These are phyloP conservation scores for Nevesoporus exiguus DNA, from an alignment of 768 basidiomycete species.

Conservation along the genomic window DNA sequence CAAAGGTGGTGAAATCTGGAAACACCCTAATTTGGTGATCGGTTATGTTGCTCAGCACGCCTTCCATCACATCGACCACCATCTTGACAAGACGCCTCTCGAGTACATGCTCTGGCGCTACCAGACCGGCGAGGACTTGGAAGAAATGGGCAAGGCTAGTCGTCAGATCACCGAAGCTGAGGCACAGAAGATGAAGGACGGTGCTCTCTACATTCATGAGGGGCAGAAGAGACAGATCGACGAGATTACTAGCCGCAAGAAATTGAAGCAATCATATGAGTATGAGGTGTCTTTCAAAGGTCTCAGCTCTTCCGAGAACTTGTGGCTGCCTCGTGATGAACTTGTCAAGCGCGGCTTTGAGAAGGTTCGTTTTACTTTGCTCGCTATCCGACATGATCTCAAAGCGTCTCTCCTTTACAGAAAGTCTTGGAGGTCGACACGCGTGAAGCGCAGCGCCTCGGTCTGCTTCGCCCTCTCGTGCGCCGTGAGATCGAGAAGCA, in stretches of 20 bases:
- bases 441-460: constrained; percentile 93
- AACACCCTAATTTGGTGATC: constrained; percentile 99
- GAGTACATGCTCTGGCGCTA: constrained; percentile 99
- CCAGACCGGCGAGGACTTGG: constrained; percentile 98
- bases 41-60: constrained; percentile 99
- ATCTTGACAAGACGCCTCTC: constrained; percentile 97
- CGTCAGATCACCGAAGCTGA: constrained; percentile 88
- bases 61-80: constrained; percentile 98
- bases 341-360: constrained; percentile 98
- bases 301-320: constrained; percentile 94
- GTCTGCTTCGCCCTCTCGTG: constrained; percentile 93
- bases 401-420: constrained; percentile 34
- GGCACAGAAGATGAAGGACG: constrained; percentile 95
- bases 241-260: constrained; percentile 88
- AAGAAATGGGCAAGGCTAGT: constrained; percentile 91
- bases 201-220: constrained; percentile 78
- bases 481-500: constrained; percentile 99
- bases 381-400: not conserved
- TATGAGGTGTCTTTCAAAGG: constrained; percentile 97
- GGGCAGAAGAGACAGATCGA: constrained; percentile 95
- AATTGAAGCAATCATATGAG: constrained; percentile 99
- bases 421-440: constrained; percentile 98
- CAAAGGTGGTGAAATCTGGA: constrained; percentile 97
- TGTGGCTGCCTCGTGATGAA: constrained; percentile 96
- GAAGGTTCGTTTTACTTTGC: constrained; percentile 49